Evolutionary conservation across 1,284 basidiomycete genomes (phyloP).

Genomic region (Omphalotus olearius): DNA sequence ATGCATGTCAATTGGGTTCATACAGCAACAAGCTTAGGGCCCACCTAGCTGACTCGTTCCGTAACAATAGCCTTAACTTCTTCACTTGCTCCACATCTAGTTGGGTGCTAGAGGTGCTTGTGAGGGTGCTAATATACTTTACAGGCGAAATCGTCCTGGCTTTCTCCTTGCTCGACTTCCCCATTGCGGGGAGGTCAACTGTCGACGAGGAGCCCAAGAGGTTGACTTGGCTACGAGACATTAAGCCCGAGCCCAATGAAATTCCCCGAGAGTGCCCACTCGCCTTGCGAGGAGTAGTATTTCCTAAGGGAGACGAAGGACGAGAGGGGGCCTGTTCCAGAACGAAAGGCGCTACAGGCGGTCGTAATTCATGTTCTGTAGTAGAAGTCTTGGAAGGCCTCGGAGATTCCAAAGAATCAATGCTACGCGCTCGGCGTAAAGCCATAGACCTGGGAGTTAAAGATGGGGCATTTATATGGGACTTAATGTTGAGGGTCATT

Average conservation of each 20-base stretch:
- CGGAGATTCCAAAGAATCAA: constrained; percentile 59
- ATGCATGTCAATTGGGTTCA: constrained; percentile 6
- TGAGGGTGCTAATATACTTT: constrained; percentile 61
- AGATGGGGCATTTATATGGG: constrained; percentile 31
- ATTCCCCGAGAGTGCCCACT: constrained; percentile 47
- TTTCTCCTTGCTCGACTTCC: constrained; percentile 41
- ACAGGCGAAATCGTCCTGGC: constrained; percentile 57
- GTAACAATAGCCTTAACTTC: constrained; percentile 72
- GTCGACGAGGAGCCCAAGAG: constrained; percentile 35
- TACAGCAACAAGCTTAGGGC: constrained; percentile 15
- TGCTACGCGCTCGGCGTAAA: constrained; percentile 66
- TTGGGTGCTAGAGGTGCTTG: constrained; percentile 59
- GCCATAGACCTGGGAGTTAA: constrained; percentile 29
- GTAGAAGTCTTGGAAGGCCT: constrained; percentile 30
- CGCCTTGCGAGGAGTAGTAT: constrained; percentile 42
- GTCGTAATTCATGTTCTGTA: constrained; percentile 32
- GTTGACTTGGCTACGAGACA: constrained; percentile 46
- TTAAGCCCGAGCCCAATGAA: constrained; percentile 45
- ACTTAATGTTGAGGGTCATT: constrained; percentile 43
- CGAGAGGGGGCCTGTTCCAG: constrained; percentile 34
- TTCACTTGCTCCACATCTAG: constrained; percentile 76
- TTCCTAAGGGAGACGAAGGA: constrained; percentile 33
- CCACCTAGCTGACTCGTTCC: constrained; percentile 84
- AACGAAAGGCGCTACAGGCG: constrained; percentile 33
- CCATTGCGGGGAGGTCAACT: constrained; percentile 31